A percentile compares a stretch with the other conserved stretches of the same genome.
These are phyloP conservation scores for Stereocaulon alpinum DNA, from an alignment of 495 filamentous ascomycete species.

Conservation along the genomic window DNA sequence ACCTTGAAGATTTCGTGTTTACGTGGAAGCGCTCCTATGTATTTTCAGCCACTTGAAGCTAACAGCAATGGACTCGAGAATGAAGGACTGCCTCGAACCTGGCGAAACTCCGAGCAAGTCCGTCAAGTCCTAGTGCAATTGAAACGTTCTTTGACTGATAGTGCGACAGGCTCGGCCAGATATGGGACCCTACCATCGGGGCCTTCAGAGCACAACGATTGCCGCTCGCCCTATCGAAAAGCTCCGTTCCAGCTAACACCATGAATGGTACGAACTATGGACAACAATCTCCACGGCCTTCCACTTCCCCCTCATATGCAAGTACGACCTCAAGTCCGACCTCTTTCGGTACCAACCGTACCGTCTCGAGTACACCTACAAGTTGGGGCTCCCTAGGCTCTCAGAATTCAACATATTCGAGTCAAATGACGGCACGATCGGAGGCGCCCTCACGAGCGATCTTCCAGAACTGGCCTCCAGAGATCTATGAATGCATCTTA, in stretches of 20 bases:
- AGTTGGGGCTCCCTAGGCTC: slow-evolving; percentile 4
- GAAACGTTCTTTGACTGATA: slow-evolving; percentile 1
- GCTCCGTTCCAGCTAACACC: slow-evolving; percentile 11
- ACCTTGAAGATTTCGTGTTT: not conserved
- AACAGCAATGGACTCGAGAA: not conserved
- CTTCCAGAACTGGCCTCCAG: slow-evolving; percentile 43
- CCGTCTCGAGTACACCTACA: slow-evolving; percentile 7
- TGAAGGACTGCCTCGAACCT: slow-evolving; percentile 7
- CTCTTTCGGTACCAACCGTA: slow-evolving; percentile 6
- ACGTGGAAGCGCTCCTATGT: not conserved
- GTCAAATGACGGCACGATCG: not conserved
- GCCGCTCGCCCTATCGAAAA: slow-evolving; percentile 13
- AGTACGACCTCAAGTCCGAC: not conserved
- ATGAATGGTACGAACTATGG: not conserved
- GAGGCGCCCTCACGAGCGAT: slow-evolving; percentile 19
- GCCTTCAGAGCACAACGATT: slow-evolving; percentile 15
- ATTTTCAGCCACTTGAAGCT: not conserved
- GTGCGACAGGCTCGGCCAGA: slow-evolving; percentile 1
- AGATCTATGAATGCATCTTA: slow-evolving; percentile 48
- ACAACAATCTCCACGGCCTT: not conserved
- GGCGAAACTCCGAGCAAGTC: slow-evolving; percentile 5
- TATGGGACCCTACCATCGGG: slow-evolving; percentile 13
- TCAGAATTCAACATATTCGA: not conserved
- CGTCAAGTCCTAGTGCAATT: not conserved
- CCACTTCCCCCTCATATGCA: slow-evolving; percentile 10